phyloP scores from a whole-genome alignment of 306 rosid genomes.

The Cicer judaicum region DNA sequence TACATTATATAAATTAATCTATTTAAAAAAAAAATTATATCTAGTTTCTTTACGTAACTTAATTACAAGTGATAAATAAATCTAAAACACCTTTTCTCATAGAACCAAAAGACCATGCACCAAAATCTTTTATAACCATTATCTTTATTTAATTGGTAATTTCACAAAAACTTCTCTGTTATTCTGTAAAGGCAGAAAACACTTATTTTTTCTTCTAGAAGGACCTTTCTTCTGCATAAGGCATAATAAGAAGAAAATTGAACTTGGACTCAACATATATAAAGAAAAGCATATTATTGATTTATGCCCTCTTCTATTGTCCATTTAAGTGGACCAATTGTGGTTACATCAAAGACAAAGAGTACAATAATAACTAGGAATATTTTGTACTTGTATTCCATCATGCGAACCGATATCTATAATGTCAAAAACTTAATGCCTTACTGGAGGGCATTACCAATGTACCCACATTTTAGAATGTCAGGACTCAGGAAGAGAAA shows the following conservation, averaged over 20 bases:
- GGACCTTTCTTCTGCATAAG: not conserved
- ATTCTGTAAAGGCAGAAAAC: not conserved
- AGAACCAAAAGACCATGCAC: constrained; percentile 1
- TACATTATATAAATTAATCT: constrained; percentile 26
- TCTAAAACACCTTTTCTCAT: constrained; percentile 28
- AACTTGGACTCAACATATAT: not conserved
- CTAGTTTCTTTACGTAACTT: not conserved
- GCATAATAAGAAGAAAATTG: not conserved
- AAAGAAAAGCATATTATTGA: not conserved
- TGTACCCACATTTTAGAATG: not conserved
- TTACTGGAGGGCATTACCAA: constrained; percentile 1
- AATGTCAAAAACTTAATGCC: constrained; percentile 32
- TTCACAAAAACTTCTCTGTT: constrained; percentile 3
- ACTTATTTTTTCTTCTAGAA: not conserved
- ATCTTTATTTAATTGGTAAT: not conserved
- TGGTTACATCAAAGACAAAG: constrained; percentile 32
- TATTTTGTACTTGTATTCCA: constrained; percentile 18
- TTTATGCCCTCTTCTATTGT: not conserved
- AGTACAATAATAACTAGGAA: not conserved
- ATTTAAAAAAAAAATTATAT: not conserved
- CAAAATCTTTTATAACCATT: not conserved
- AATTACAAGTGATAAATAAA: not conserved
- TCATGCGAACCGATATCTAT: constrained; percentile 18
- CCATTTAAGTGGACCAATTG: constrained; percentile 28
- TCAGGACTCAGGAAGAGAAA: not conserved